phyloP scores from a whole-genome alignment of 169 alveolate genomes.

The Eimeria praecox region DNA sequence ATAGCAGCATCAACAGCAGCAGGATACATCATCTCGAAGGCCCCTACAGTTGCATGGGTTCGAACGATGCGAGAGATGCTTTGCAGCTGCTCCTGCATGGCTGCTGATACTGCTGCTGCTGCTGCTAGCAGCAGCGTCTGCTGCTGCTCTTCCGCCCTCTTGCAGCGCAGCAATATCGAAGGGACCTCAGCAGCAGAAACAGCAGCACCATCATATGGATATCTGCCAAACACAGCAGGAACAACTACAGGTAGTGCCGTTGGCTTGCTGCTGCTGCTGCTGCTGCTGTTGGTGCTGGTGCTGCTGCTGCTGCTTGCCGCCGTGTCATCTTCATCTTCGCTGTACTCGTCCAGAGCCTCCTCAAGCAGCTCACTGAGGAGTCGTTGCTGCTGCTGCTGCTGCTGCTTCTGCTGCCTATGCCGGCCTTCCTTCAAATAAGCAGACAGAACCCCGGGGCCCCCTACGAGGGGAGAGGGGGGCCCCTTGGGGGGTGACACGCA shows the following conservation, averaged over 20 bases:
- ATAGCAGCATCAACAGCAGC: background rate
- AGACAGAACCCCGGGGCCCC: background rate
- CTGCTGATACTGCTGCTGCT: constrained; percentile 78
- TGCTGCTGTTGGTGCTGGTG: constrained; percentile 28
- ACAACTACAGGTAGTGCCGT: constrained; percentile 22
- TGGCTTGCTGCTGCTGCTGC: constrained; percentile 50
- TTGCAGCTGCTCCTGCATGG: constrained; percentile 68
- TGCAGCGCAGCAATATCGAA: constrained; percentile 70
- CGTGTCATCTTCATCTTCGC: constrained; percentile 42
- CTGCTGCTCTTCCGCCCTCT: constrained; percentile 74
- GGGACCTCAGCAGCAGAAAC: constrained; percentile 77
- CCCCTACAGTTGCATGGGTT: constrained; percentile 57
- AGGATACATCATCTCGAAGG: constrained; percentile 48
- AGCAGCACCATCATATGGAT: constrained; percentile 36
- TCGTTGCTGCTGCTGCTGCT: constrained; percentile 63
- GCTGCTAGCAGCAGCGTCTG: constrained; percentile 63
- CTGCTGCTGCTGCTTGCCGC: background rate
- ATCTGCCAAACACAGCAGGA: constrained; percentile 37
- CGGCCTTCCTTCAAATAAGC: background rate
- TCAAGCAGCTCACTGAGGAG: constrained; percentile 26
- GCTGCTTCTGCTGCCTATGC: constrained; percentile 35
- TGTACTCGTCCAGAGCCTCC: constrained; percentile 56
- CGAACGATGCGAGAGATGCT: constrained; percentile 32
- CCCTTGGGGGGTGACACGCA: background rate
- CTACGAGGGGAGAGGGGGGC: background rate